A percentile compares a stretch with the other conserved stretches of the same genome.
Evolutionary conservation across 495 filamentous ascomycete species (phyloP).

Genomic region (Physcia stellaris): DNA sequence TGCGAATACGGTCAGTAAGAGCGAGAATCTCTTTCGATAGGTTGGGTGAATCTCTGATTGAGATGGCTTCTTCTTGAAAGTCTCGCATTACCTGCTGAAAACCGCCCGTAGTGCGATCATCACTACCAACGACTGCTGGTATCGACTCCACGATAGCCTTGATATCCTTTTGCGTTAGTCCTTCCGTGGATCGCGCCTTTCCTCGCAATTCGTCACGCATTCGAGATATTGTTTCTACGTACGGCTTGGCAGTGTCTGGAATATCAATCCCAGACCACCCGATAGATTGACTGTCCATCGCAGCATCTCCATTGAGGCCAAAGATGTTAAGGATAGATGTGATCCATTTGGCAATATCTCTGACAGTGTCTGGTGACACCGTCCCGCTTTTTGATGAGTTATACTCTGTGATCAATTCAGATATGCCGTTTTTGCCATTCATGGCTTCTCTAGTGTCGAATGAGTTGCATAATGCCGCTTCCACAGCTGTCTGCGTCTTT

Average conservation of each 20-base stretch:
- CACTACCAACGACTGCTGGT: constrained; percentile 5
- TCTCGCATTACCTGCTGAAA: constrained; percentile 25
- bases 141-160: constrained; percentile 24
- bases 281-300: constrained; percentile 44
- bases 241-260: constrained; percentile 45
- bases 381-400: constrained; percentile 51
- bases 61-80: constrained; percentile 28
- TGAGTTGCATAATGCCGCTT: constrained; percentile 65
- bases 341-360: constrained; percentile 60
- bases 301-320: constrained; percentile 58
- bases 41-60: constrained; percentile 30
- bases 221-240: constrained; percentile 46
- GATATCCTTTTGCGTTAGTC: constrained; percentile 12
- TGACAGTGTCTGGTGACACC: constrained; percentile 25
- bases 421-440: constrained; percentile 58
- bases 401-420: constrained; percentile 56
- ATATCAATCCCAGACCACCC: constrained; percentile 73
- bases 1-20: constrained; percentile 68
- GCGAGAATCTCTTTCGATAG: constrained; percentile 46
- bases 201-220: constrained; percentile 56
- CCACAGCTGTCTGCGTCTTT: constrained; percentile 47
- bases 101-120: constrained; percentile 14
- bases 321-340: constrained; percentile 75
- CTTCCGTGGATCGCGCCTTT: constrained; percentile 31
- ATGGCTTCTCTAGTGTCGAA: constrained; percentile 78